Percentiles rank a stretch among this genome's conserved stretches.
Evolutionary conservation across 2,329 filamentous ascomycete genomes (phyloP).

Genomic region (Anthostomella pinea): DNA sequence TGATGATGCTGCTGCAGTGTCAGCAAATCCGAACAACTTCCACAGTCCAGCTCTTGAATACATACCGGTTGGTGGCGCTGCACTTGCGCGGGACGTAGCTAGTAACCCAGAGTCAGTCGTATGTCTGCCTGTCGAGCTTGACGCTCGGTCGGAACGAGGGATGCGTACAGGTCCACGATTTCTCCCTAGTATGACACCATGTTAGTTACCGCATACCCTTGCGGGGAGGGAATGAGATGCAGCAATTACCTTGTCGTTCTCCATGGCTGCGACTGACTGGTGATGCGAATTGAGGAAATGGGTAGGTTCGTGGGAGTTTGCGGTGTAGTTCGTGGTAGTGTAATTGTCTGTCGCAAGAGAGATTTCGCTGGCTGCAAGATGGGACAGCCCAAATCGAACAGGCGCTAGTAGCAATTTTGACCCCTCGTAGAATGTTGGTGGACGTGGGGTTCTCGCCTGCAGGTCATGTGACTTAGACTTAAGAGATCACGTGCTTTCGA

Average conservation of each 20-base stretch:
- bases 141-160: slow-evolving; percentile 13
- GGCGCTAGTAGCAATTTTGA: slow-evolving; percentile 22
- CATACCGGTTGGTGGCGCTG: slow-evolving; percentile 83
- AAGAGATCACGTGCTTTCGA: slow-evolving; percentile 29
- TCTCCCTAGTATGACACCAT: slow-evolving; percentile 58
- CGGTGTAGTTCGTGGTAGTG: slow-evolving; percentile 7
- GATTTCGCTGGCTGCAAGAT: slow-evolving; percentile 9
- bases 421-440: slow-evolving; percentile 21
- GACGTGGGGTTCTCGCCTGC: slow-evolving; percentile 18
- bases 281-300: slow-evolving; percentile 16
- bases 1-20: slow-evolving; percentile 94
- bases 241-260: slow-evolving; percentile 78
- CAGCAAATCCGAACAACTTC: background rate
- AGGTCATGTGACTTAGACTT: slow-evolving; percentile 27
- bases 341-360: slow-evolving; percentile 17
- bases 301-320: slow-evolving; percentile 23
- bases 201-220: background rate
- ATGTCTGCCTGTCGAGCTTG: no score
- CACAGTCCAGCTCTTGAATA: no score
- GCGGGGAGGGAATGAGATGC: background rate
- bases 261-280: slow-evolving; percentile 68
- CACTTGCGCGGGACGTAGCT: slow-evolving; percentile 99
- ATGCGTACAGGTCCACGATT: slow-evolving; percentile 93
- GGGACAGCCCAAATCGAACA: background rate
- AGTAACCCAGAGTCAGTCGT: no score